A percentile compares a stretch with the other conserved stretches of the same genome.
phyloP scores from a whole-genome alignment of 208 protist genomes.

The Acanthamoeba culbertsoni region DNA sequence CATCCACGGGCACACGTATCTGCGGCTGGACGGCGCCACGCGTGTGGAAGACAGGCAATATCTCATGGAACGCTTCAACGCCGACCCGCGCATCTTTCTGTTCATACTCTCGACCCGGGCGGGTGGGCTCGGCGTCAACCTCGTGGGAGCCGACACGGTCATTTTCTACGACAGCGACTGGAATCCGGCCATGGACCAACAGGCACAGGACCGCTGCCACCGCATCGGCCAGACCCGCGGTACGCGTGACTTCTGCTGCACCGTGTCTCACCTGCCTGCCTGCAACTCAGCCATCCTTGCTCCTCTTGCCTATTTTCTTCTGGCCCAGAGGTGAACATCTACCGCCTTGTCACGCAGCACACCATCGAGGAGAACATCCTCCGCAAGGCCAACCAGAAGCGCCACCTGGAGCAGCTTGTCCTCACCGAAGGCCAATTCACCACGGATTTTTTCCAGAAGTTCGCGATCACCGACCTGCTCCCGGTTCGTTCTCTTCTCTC shows the following conservation, averaged over 20 bases:
- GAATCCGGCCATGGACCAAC: conserved; percentile 98
- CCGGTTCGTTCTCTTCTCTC: not conserved
- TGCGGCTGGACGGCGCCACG: conserved; percentile 94
- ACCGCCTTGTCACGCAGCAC: conserved; percentile 92
- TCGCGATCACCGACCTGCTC: not conserved
- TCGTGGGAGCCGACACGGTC: conserved; percentile 98
- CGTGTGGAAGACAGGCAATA: conserved; percentile 89
- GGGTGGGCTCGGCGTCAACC: conserved; percentile 97
- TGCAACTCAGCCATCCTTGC: not conserved
- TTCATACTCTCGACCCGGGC: conserved; percentile 98
- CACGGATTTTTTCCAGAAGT: conserved; percentile 75
- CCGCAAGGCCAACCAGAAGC: conserved; percentile 93
- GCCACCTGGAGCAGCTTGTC: conserved; percentile 92
- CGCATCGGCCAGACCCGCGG: conserved; percentile 96
- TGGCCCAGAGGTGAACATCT: conserved; percentile 92
- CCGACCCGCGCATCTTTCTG: conserved; percentile 90
- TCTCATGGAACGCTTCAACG: conserved; percentile 94
- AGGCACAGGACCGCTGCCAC: conserved; percentile 97
- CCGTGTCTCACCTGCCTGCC: not conserved
- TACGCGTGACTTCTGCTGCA: not conserved
- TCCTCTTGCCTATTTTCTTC: no score
- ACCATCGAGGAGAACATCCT: conserved; percentile 97
- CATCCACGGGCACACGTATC: conserved; percentile 91
- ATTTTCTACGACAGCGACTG: conserved; percentile 99
- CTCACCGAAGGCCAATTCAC: conserved; percentile 93